These are phyloP conservation scores for Hyaloperonospora arabidopsidis DNA, from an alignment of 352 stramenopile species.

Conservation along the genomic window DNA sequence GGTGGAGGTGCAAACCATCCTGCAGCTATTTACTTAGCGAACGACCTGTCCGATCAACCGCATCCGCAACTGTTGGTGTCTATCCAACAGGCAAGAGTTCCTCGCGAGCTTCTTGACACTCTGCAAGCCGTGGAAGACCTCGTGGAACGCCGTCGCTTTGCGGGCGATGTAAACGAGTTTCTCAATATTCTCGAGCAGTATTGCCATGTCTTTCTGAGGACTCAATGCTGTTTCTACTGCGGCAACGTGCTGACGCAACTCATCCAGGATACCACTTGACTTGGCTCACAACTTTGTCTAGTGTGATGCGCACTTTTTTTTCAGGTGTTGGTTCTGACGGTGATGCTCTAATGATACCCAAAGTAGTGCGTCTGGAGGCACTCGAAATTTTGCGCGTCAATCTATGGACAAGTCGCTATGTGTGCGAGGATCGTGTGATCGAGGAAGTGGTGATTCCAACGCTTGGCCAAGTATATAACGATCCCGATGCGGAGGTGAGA, in stretches of 20 bases:
- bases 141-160: conserved; percentile 48
- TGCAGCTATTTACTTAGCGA: conserved; percentile 11
- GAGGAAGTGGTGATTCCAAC: conserved; percentile 76
- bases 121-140: conserved; percentile 68
- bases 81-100: conserved; percentile 68
- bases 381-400: conserved; percentile 66
- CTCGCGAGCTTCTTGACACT: conserved; percentile 70
- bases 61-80: conserved; percentile 35
- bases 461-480: conserved; percentile 62
- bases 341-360: conserved; percentile 27
- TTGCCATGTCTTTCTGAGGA: conserved; percentile 50
- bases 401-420: conserved; percentile 63
- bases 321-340: conserved; percentile 26
- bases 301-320: conserved; percentile 62
- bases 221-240: conserved; percentile 54
- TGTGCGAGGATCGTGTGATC: conserved; percentile 79
- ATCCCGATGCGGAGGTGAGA: conserved; percentile 52
- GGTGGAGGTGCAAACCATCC: conserved; percentile 11
- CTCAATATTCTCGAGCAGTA: conserved; percentile 70
- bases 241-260: conserved; percentile 46
- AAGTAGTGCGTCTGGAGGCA: conserved; percentile 52
- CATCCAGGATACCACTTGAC: conserved; percentile 61
- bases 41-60: conserved; percentile 13
- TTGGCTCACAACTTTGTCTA: conserved; percentile 54
- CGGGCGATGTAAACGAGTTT: conserved; percentile 63